Evolutionary conservation across 805 yeast species (phyloP), one percentile per base, ranked within the genome.

Genomic region (Nakazawaea ernobii): DNA sequence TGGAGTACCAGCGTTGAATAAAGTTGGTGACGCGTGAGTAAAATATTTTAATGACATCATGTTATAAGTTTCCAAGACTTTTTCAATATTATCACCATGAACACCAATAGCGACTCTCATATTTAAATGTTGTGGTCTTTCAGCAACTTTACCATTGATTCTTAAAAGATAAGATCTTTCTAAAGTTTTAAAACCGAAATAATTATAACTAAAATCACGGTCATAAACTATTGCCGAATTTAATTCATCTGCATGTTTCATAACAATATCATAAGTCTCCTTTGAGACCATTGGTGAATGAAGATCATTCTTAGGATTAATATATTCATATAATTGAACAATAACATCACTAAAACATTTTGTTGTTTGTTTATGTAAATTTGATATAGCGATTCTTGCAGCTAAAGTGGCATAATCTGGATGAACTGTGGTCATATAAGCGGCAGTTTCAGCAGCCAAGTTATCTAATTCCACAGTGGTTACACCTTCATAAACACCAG

Each of bases 21-120:
- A 70, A 1, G 99, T 92, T 9, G 99, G 98, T 7, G 97, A 87
- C 3, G 96, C 97, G 62, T 92, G 98, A 42, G 91, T 87, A 69
- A 92, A 89, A 62, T 82, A 86, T 64, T 85, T 86, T 58, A 74
- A 70, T 4, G 96, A 87, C 97, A 92, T 91, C 58, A 85, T 68
- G 54, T 86, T 77, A 66, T 91, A 92, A 10, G 97, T 89, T 65
- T 91, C 95, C 10, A 82, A 58, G 3, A 80, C 95, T 14, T 71
- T 69, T 36, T 74, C 75, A 20, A 88, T 66, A 60, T 86, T 77
- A 39, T 68, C 67, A 35, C 85, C 86, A 60, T 92, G 97, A 47
- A 92, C 88, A 36, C 97, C 97, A 15, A 92, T 68, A 14, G 97
- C 83, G 10, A 92, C 98, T 62, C 99, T 79, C 85, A 92, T 79